Base-by-base conservation (phyloP, 306 rosid genomes). In the Prosopis cineraria region DNA sequence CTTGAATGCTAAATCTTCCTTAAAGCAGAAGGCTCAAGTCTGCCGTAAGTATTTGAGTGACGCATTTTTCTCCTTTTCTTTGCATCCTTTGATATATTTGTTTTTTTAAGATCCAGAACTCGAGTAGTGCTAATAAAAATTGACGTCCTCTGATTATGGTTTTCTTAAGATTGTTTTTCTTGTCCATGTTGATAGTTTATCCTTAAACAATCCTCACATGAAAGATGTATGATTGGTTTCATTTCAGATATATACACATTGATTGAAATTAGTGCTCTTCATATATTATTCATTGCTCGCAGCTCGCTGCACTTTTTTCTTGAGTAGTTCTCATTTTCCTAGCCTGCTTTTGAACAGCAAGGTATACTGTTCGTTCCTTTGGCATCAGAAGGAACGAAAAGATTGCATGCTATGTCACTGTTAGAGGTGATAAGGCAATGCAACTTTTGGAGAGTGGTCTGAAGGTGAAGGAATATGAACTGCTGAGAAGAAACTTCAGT, bases 401-500 rank as follows among this genome's bases (percentile, higher is more conserved):
- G 89, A 93, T 93, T 80, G 97, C 96, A 0, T 91, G 97, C 89
- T 85, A 91, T 47, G 97, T 91, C 39, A 91, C 97, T 60, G 94
- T 88, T 17, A 86, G 94, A 80, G 94, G 93, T 10, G 97, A 91
- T 22, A 90, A 93, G 85, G 97, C 96, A 6, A 90, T 90, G 91
- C 94, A 90, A 77, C 96, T 90, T 19, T 80, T 90, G n/a, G n/a
- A n/a, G n/a, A n/a, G n/a, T n/a, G n/a, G n/a, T n/a, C n/a, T n/a
- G n/a, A 93, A 93, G 84, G 94, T 90, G 31, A 93, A 90, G 83
- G 97, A 90, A 78, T 90, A 89, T 55, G 96, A 93, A 79, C 82
- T 93, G 58, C 85, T 93, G 40, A 20, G 97, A 63, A 87, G 90
- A 77, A 93, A 93, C 87, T 93, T 93, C 11, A 93, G 96, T 22